Conservation (phyloP, 2,329 filamentous ascomycete species). For the Purpureocillium takamizusanense region DNA sequence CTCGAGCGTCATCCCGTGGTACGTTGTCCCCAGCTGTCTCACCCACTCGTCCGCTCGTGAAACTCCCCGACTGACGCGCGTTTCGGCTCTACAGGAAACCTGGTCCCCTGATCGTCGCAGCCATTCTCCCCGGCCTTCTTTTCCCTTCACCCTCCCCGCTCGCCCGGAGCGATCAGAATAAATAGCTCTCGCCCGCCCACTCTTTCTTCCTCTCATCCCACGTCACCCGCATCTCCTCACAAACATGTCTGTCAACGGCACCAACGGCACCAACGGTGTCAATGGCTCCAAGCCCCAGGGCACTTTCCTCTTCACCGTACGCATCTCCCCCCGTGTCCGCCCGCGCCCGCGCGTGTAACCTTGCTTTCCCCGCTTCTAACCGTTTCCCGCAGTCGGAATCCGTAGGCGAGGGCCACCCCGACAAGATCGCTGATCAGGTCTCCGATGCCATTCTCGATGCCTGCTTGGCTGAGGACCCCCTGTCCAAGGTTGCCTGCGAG, state of each 20-base stretch:
- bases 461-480: slow-evolving; percentile 85
- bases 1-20: neutral
- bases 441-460: slow-evolving; percentile 98
- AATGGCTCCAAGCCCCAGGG: slow-evolving; percentile 32
- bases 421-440: slow-evolving; percentile 98
- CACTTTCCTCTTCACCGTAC: slow-evolving; percentile 77
- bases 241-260: slow-evolving; percentile 34
- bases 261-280: slow-evolving; percentile 31
- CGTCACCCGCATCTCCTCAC: slow-evolving; percentile 8
- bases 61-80: too few species aligned
- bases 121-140: neutral
- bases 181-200: neutral
- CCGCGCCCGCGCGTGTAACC: neutral
- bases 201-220: slow-evolving; percentile 10
- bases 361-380: slow-evolving; percentile 13
- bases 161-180: neutral
- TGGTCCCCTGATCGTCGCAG: slow-evolving; percentile 1
- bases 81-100: too few species aligned
- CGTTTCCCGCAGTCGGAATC: slow-evolving; percentile 60
- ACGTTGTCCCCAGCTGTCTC: too few species aligned
- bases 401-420: slow-evolving; percentile 83
- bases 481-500: slow-evolving; percentile 99
- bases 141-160: neutral
- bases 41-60: too few species aligned
- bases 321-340: slow-evolving; percentile 7